Evolutionary conservation across 257 asterid genomes (phyloP), one percentile per base, ranked within the genome.

Genomic region (Euphrasia confusa): DNA sequence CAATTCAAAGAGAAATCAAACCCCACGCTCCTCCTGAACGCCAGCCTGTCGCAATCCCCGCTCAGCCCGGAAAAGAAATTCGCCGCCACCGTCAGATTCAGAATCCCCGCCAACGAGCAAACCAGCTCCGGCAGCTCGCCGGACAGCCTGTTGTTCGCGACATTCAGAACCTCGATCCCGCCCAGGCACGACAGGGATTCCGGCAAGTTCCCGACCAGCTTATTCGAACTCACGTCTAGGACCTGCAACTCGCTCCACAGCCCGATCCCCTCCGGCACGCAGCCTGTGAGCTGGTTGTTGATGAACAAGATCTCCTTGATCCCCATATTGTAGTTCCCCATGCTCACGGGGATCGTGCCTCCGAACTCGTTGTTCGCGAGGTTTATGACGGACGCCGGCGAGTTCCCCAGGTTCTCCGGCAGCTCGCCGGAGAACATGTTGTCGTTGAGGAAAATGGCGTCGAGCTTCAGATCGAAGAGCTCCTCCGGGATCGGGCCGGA

Each of bases 221-320:
- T 71, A 65, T 86, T 86, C 26, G 39, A 78, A 65, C 95, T 83
- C 37, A 79, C 74, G 55, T 86, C 95, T 2, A 83, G 55, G 13
- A 86, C 91, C 53, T 81, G 82, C 47, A 86, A 63, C 60, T 81
- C 86, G 1, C 78, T 63, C 95, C 91, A 86, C 68, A 79, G 6
- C 9, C 89, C 95, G 27, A 86, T 73, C 3, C 85, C 91, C 56
- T 86, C 84, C 0, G 91, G 95, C 33, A 86, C 68, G 60, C 95
- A 86, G n/a, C 95, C 95, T 1, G 86, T 80, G 21, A 86, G 63
- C 63, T 78, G 83, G 49, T 83, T 83, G 72, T 81, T 83, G 13
- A 86, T 68, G 74, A 86, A 75, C 74, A 86, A 28, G 9, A 86
- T 83, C 64, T 86, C 95, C 60, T 76, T 81, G 0, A 81, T 72